Evolutionary conservation across 2,329 filamentous ascomycete species (phyloP).

Genomic region (Calonectria crousiana): DNA sequence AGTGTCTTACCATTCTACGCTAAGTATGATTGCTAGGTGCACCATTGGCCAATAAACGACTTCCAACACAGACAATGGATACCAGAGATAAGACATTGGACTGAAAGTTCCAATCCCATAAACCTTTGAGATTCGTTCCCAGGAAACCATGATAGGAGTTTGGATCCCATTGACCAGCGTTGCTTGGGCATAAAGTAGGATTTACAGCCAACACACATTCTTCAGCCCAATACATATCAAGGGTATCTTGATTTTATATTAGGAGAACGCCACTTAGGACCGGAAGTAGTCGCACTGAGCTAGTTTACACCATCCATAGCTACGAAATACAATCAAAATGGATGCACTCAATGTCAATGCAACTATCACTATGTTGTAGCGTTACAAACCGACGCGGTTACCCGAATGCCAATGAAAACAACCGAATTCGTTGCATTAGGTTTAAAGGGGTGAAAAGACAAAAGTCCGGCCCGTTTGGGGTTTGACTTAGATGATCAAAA

Average conservation of each 20-base stretch:
- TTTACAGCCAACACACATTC: background rate
- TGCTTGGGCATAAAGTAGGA: background rate
- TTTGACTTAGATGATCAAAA: background rate
- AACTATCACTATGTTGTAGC: background rate
- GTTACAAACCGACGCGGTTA: background rate
- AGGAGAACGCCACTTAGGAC: accelerated
- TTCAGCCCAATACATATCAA: background rate
- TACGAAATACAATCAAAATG: background rate
- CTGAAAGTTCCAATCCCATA: background rate
- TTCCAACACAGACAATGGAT: background rate
- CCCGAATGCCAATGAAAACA: background rate
- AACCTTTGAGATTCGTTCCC: background rate
- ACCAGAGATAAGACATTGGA: background rate
- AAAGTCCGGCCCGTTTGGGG: background rate
- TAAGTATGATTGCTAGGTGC: background rate
- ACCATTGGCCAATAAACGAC: background rate
- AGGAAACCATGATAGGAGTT: background rate
- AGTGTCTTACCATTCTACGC: background rate
- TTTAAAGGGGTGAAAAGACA: background rate
- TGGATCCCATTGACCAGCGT: background rate
- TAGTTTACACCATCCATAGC: background rate
- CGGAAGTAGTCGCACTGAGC: no score
- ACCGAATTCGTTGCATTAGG: accelerated
- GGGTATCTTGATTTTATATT: background rate
- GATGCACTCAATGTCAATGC: no score